Conservation (phyloP, 306 rosid genomes). For the Chamaecrista fasciculata region DNA sequence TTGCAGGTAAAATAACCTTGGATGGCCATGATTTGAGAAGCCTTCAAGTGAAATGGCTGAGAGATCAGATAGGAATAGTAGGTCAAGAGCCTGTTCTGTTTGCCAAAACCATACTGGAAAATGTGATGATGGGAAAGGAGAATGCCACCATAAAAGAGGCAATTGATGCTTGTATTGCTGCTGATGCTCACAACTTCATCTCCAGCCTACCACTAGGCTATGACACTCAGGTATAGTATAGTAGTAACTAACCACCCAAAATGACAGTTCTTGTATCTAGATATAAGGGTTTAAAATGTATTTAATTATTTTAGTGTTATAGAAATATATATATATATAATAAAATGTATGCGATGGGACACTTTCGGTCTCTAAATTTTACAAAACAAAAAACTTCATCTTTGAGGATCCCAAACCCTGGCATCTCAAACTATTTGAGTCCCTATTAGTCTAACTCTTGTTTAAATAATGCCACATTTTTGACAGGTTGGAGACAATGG, state of each 20-base stretch:
- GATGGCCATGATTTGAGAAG: slow-evolving; percentile 77
- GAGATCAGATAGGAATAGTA: slow-evolving; percentile 87
- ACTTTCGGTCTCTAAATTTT: too few relatives aligned
- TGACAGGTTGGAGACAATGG: slow-evolving; percentile 86
- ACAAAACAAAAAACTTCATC: too few relatives aligned
- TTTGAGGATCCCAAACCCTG: too few relatives aligned
- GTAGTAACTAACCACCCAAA: background rate
- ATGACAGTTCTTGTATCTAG: slow-evolving; percentile 1
- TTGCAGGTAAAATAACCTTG: slow-evolving; percentile 64
- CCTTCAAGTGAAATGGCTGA: slow-evolving; percentile 79
- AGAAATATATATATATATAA: too few relatives aligned
- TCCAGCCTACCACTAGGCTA: slow-evolving; percentile 72
- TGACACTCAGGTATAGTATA: slow-evolving; percentile 69
- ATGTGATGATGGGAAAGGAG: slow-evolving; percentile 90
- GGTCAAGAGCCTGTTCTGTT: slow-evolving; percentile 91
- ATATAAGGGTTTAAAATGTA: too few relatives aligned
- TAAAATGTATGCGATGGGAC: too few relatives aligned
- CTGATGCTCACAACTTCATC: slow-evolving; percentile 81
- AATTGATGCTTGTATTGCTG: slow-evolving; percentile 73
- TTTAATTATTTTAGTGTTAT: too few relatives aligned
- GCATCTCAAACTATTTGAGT: too few relatives aligned
- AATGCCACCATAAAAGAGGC: slow-evolving; percentile 77
- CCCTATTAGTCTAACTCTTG: background rate
- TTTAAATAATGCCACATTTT: background rate
- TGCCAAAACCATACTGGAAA: slow-evolving; percentile 74